Conservation (phyloP, 495 filamentous ascomycete genomes). For the Penicillium egyptiacum region DNA sequence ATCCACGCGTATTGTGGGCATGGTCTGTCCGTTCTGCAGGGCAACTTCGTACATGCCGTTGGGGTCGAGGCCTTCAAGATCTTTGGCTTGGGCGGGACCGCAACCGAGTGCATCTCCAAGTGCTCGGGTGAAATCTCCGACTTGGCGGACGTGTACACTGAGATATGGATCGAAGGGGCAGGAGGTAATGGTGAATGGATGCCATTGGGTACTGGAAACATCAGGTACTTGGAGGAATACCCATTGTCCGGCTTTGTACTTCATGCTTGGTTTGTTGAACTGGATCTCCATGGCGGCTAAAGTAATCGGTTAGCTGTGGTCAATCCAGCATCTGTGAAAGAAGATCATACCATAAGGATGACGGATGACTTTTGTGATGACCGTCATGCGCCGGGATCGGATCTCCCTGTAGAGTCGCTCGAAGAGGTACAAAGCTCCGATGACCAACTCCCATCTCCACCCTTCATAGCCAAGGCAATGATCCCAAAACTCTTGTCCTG, state of each 20-base stretch:
- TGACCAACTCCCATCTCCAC: slow-evolving; percentile 95
- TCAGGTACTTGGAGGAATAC: slow-evolving; percentile 91
- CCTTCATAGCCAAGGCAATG: slow-evolving; percentile 96
- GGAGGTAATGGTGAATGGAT: slow-evolving; percentile 99
- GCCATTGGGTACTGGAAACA: slow-evolving; percentile 89
- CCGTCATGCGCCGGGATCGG: slow-evolving; percentile 73
- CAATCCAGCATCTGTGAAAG: not conserved
- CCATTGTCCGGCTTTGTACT: slow-evolving; percentile 98
- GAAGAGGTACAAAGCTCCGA: slow-evolving; percentile 78
- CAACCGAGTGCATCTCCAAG: slow-evolving; percentile 93
- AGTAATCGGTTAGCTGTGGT: slow-evolving; percentile 2
- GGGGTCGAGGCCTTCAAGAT: slow-evolving; percentile 87
- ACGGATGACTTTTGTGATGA: slow-evolving; percentile 89
- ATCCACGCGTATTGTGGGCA: slow-evolving; percentile 87
- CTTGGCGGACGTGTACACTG: slow-evolving; percentile 91
- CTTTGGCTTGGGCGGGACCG: slow-evolving; percentile 75
- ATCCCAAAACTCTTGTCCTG: slow-evolving; percentile 74
- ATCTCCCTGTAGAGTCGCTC: slow-evolving; percentile 94
- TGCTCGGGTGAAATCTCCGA: slow-evolving; percentile 89
- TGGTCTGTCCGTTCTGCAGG: slow-evolving; percentile 85
- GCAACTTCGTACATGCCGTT: slow-evolving; percentile 98
- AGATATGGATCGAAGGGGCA: slow-evolving; percentile 95
- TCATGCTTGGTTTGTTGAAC: slow-evolving; percentile 93
- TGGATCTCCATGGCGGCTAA: slow-evolving; percentile 97
- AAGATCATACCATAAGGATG: slow-evolving; percentile 85